These are phyloP conservation scores for Ogataea sp. DNA, from an alignment of 805 yeast genomes.

Conservation along the genomic window DNA sequence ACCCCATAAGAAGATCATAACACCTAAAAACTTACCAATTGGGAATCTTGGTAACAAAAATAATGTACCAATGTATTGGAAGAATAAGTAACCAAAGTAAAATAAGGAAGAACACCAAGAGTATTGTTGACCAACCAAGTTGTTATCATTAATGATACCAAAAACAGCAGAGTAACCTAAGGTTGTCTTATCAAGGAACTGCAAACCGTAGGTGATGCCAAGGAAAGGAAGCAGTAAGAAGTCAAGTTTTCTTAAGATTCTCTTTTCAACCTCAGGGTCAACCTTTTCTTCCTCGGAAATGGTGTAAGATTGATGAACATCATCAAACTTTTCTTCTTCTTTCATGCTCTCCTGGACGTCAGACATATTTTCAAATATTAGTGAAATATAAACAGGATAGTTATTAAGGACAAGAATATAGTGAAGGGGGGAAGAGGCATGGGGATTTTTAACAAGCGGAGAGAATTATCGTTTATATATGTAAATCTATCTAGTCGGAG, in stretches of 20 bases:
- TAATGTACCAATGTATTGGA: conserved; percentile 43
- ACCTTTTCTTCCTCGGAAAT: conserved; percentile 1
- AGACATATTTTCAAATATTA: too few relatives aligned
- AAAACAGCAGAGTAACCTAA: conserved; percentile 45
- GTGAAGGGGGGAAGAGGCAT: too few relatives aligned
- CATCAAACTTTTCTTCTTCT: not conserved
- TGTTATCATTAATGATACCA: conserved; percentile 41
- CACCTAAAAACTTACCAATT: conserved; percentile 39
- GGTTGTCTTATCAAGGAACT: conserved; percentile 50
- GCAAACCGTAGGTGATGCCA: conserved; percentile 39
- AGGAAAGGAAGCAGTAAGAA: conserved; percentile 38
- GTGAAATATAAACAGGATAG: too few relatives aligned
- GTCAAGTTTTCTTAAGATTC: conserved; percentile 33
- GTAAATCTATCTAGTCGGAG: too few relatives aligned
- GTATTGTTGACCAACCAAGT: conserved; percentile 33
- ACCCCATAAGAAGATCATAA: conserved; percentile 53
- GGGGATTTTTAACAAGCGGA: too few relatives aligned
- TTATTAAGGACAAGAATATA: too few relatives aligned
- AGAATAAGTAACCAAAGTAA: conserved; percentile 44
- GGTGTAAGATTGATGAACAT: not conserved
- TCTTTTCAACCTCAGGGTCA: conserved; percentile 6
- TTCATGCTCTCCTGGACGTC: too few relatives aligned
- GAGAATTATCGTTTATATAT: too few relatives aligned
- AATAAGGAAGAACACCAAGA: conserved; percentile 25
- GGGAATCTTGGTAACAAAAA: conserved; percentile 44